Percentiles rank a stretch among this genome's conserved stretches.
These are phyloP conservation scores for Coemansia sp. DNA, from an alignment of 192 early-diverging fungal genomes.

Conservation along the genomic window DNA sequence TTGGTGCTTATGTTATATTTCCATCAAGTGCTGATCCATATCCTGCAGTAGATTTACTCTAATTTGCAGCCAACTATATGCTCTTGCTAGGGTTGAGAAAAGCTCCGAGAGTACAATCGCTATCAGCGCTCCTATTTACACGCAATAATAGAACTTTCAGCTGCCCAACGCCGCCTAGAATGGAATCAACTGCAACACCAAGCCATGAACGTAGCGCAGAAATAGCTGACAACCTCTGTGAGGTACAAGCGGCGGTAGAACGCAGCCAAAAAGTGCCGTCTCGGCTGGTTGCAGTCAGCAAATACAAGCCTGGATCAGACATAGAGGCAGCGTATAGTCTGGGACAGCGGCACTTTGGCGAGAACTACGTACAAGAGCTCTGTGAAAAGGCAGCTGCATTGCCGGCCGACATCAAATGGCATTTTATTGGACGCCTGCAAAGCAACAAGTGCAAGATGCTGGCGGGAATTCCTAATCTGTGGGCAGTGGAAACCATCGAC, in stretches of 20 bases:
- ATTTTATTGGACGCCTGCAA: slow-evolving; percentile 96
- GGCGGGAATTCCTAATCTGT: slow-evolving; percentile 84
- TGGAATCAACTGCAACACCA: slow-evolving; percentile 12
- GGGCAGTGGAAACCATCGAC: slow-evolving; percentile 90
- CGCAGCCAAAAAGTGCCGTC: slow-evolving; percentile 19
- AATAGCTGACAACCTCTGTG: slow-evolving; percentile 13
- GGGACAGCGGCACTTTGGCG: slow-evolving; percentile 96
- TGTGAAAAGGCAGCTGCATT: slow-evolving; percentile 80
- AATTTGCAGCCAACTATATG: no score
- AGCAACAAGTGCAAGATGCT: slow-evolving; percentile 94
- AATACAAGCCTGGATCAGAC: slow-evolving; percentile 83
- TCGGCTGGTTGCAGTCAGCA: slow-evolving; percentile 90
- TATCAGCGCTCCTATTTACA: no score
- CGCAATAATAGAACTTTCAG: background rate
- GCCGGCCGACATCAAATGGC: slow-evolving; percentile 91
- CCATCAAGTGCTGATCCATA: no score
- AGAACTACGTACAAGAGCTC: slow-evolving; percentile 96
- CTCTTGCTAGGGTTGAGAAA: no score
- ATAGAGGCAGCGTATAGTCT: slow-evolving; percentile 70
- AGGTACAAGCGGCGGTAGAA: slow-evolving; percentile 7
- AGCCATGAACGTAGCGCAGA: slow-evolving; percentile 28
- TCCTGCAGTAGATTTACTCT: no score
- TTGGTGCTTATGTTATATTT: no score
- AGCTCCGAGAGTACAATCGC: background rate
- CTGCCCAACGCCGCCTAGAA: background rate